Base-by-base conservation (phyloP, 225 moss, liverwort and hornwort genomes). In the Climacium dendroides region DNA sequence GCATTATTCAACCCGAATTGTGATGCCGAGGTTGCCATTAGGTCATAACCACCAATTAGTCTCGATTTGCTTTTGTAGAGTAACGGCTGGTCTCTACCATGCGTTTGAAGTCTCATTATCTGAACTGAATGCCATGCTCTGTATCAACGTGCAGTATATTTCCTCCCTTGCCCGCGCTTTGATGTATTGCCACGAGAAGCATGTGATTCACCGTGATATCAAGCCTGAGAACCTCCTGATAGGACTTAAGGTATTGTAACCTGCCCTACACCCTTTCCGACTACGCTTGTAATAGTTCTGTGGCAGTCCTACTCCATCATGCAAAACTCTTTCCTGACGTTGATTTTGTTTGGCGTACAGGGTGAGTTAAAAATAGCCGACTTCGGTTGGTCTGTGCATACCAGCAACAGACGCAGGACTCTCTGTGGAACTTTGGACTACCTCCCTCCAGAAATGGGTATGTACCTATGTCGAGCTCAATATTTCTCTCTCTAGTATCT, bases 331-430 rank as follows among this genome's bases (percentile, higher is more conserved):
- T 25, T n/a, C 32, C 74, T 90, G 34, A 86, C 25, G 1, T 48
- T 34, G 6, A 17, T 25, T 17, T 25, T 64, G n/a, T 41, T 13
- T 70, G 11, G 9, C 64, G 14, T 39, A 11, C 87, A 98, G 98
- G 98, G 98, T 25, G 98, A 98, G 90, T 89, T 98, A 59, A 98
- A 98, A 90, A 97, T 98, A n/a, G 98, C 98, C 2, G 96, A 98
- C 81, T 98, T 98, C 26, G 98, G 97, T 24, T 98, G 98, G 98
- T 97, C 97, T 25, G 97, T 98, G 72, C 98, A 98, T 88, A 97
- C 97, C 8, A 93, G 95, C 91, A 97, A 95, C 73, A 94, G 98
- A 88, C 93, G 97, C 59, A 90, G 94, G 82, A 98, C 98, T 22
- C 90, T 98, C 5, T 98, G 97, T 66, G 97, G 98, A 67, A 98